Conservation (phyloP, 2,329 filamentous ascomycete genomes). For the Rasamsonia emersonii region DNA sequence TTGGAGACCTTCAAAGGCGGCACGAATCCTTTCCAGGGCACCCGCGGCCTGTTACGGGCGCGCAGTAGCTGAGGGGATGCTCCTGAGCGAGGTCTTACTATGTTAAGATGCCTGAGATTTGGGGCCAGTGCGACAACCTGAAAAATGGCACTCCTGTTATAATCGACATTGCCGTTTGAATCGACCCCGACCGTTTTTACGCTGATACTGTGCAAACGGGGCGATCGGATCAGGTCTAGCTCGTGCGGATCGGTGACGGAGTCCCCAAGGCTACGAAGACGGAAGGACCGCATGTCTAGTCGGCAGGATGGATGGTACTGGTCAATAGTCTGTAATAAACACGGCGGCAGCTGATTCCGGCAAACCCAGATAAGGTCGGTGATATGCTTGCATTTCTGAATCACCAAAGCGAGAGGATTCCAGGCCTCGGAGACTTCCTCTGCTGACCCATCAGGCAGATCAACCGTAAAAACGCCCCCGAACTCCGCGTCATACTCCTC, state of each 20-base stretch:
- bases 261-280: slow-evolving; percentile 1
- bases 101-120: slow-evolving; percentile 5
- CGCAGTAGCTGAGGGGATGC: neutral
- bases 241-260: neutral
- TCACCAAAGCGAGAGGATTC: neutral
- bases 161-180: neutral
- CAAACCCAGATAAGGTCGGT: slow-evolving; percentile 3
- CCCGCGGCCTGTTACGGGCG: neutral
- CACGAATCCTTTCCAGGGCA: slow-evolving; percentile 3
- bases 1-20: neutral
- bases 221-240: slow-evolving; percentile 3
- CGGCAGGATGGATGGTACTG: slow-evolving; percentile 4
- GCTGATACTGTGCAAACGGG: slow-evolving; percentile 3
- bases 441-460: neutral
- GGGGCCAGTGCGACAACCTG: slow-evolving; percentile 1
- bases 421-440: slow-evolving; percentile 1
- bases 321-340: slow-evolving; percentile 1
- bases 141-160: slow-evolving; percentile 1
- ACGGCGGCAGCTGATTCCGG: slow-evolving; percentile 2
- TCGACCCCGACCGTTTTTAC: neutral
- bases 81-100: neutral
- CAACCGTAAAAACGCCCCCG: neutral
- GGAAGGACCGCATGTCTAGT: slow-evolving; percentile 4
- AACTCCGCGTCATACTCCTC: neutral
- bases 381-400: slow-evolving; percentile 2